Percentiles rank a stretch among this genome's conserved stretches.
phyloP scores from a whole-genome alignment of 2,329 filamentous ascomycete species.

The Scortechinia acanthostroma region DNA sequence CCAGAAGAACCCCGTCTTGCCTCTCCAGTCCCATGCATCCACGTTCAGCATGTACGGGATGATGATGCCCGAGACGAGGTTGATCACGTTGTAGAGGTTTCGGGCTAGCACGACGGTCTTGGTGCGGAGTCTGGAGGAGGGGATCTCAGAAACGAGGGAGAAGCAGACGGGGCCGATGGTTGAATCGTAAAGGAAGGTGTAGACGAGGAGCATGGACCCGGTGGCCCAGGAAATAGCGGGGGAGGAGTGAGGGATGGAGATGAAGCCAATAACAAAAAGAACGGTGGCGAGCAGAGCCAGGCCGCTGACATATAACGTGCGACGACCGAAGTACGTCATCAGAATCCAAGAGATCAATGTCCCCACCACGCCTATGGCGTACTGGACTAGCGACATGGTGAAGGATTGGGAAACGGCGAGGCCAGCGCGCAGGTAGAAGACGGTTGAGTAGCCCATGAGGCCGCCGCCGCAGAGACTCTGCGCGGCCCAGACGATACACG shows the following conservation, averaged over 20 bases:
- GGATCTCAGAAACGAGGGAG: slow-evolving; percentile 78
- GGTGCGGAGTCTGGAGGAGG: slow-evolving; percentile 75
- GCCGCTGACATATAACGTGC: slow-evolving; percentile 70
- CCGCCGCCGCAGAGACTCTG: slow-evolving; percentile 58
- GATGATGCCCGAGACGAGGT: slow-evolving; percentile 73
- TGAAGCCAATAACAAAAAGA: slow-evolving; percentile 78
- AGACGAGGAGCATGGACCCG: slow-evolving; percentile 77
- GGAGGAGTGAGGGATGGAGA: slow-evolving; percentile 57
- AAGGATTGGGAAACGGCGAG: slow-evolving; percentile 42
- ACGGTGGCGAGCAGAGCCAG: slow-evolving; percentile 68
- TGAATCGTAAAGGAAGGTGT: slow-evolving; percentile 77
- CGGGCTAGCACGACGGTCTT: slow-evolving; percentile 86
- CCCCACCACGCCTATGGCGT: slow-evolving; percentile 70
- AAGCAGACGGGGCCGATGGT: slow-evolving; percentile 86
- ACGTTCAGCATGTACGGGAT: slow-evolving; percentile 94
- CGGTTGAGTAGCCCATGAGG: slow-evolving; percentile 60
- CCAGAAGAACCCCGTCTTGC: slow-evolving; percentile 86
- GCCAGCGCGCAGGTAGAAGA: slow-evolving; percentile 54
- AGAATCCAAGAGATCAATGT: slow-evolving; percentile 77
- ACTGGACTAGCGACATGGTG: slow-evolving; percentile 53
- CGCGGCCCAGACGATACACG: slow-evolving; percentile 57
- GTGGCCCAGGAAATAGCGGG: slow-evolving; percentile 52
- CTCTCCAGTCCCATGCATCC: slow-evolving; percentile 77
- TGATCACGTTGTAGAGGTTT: slow-evolving; percentile 74
- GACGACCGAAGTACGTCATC: slow-evolving; percentile 70